Conservation (phyloP, 2,329 filamentous ascomycete genomes). For the Colletotrichum sp. region DNA sequence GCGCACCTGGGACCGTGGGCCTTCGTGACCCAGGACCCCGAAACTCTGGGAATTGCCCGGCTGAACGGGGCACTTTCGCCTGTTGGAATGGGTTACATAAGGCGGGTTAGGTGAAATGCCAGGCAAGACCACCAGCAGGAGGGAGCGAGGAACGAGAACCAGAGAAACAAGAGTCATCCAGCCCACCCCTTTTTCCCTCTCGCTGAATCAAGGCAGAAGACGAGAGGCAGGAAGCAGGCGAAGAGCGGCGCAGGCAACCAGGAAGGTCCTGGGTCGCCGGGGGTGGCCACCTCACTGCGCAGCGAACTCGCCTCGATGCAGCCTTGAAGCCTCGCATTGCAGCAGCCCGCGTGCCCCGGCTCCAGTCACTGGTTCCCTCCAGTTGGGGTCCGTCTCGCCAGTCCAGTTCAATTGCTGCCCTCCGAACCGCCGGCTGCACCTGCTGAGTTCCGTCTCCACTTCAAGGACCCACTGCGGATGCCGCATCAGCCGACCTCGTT, state of each 20-base stretch:
- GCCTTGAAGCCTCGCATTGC: conserved; percentile 12
- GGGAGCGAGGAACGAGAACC: background rate
- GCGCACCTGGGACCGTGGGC: background rate
- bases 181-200: background rate
- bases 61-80: background rate
- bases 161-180: background rate
- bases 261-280: background rate
- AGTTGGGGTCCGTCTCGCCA: background rate
- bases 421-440: background rate
- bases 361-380: background rate
- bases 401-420: background rate
- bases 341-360: background rate
- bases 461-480: background rate
- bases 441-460: background rate
- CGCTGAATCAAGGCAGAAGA: background rate
- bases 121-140: background rate
- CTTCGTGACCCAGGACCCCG: conserved; percentile 15
- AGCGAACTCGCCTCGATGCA: conserved; percentile 7
- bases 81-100: background rate
- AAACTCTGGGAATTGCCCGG: conserved; percentile 9
- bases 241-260: background rate
- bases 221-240: background rate
- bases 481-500: conserved; percentile 10
- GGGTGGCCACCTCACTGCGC: background rate
- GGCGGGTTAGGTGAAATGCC: background rate